Evolutionary conservation across 2,329 filamentous ascomycete genomes (phyloP).

Genomic region (Trichoderma breve): DNA sequence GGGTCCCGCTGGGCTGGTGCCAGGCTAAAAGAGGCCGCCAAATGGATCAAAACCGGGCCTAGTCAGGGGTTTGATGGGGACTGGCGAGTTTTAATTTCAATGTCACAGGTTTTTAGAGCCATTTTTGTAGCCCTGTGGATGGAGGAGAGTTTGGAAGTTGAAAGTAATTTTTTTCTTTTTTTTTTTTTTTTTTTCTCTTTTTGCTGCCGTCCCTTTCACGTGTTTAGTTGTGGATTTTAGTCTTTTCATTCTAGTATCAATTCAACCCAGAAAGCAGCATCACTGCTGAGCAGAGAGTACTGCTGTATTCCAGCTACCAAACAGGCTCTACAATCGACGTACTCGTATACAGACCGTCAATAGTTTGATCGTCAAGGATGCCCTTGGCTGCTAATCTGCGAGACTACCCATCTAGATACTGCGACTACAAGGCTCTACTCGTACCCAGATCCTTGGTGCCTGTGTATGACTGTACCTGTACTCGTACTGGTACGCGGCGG

Average conservation of each 20-base stretch:
- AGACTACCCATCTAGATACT: not conserved
- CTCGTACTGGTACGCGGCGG: not conserved
- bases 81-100: conserved; percentile 9
- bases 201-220: not conserved
- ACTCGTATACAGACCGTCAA: not conserved
- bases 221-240: not conserved
- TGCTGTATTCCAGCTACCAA: not conserved
- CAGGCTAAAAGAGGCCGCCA: conserved; percentile 14
- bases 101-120: not conserved
- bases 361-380: not conserved
- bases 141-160: not conserved
- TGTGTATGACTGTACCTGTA: not conserved
- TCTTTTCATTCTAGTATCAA: not conserved
- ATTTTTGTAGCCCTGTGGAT: not conserved
- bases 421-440: not conserved
- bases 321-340: not conserved
- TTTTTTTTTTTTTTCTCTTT: not conserved
- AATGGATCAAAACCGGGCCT: conserved; percentile 7
- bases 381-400: not conserved
- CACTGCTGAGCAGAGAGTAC: not conserved
- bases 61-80: conserved; percentile 17
- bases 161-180: not conserved
- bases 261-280: not conserved
- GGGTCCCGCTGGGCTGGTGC: not conserved
- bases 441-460: not conserved